Conservation (phyloP, 306 rosid species). For the Morella rubra region DNA sequence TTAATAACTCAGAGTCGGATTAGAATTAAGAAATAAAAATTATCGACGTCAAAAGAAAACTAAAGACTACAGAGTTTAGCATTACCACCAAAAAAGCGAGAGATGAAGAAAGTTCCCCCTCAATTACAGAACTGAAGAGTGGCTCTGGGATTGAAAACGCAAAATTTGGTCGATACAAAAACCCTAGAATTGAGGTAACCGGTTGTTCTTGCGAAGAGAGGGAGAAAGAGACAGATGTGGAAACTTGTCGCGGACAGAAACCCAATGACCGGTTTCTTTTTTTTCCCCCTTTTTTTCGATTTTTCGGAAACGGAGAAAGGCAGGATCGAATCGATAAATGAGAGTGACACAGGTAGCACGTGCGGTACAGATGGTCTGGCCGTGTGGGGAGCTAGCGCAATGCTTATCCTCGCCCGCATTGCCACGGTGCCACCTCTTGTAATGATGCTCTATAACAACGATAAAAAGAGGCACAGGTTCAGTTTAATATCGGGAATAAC, state of each 20-base stretch:
- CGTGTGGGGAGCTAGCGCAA: too few relatives aligned
- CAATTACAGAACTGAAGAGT: not conserved
- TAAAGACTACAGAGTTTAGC: not conserved
- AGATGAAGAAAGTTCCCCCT: not conserved
- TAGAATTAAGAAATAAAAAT: not conserved
- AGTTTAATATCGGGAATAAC: too few relatives aligned
- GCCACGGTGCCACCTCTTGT: too few relatives aligned
- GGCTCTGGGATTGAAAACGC: not conserved
- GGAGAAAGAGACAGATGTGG: constrained; percentile 1
- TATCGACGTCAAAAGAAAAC: not conserved
- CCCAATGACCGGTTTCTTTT: not conserved
- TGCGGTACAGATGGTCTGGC: not conserved
- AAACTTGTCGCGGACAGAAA: constrained; percentile 3
- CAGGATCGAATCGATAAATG: not conserved
- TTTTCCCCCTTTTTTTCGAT: not conserved
- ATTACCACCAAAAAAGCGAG: not conserved
- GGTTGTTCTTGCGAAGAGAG: not conserved
- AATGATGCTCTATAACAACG: too few relatives aligned
- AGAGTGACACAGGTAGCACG: not conserved
- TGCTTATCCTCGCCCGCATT: too few relatives aligned
- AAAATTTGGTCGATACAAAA: not conserved
- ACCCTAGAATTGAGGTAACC: constrained; percentile 5
- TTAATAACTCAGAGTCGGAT: not conserved
- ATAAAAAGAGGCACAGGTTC: too few relatives aligned
- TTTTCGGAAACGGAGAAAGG: not conserved